phyloP scores from a whole-genome alignment of 768 basidiomycete genomes.

The Lactarius sp. region DNA sequence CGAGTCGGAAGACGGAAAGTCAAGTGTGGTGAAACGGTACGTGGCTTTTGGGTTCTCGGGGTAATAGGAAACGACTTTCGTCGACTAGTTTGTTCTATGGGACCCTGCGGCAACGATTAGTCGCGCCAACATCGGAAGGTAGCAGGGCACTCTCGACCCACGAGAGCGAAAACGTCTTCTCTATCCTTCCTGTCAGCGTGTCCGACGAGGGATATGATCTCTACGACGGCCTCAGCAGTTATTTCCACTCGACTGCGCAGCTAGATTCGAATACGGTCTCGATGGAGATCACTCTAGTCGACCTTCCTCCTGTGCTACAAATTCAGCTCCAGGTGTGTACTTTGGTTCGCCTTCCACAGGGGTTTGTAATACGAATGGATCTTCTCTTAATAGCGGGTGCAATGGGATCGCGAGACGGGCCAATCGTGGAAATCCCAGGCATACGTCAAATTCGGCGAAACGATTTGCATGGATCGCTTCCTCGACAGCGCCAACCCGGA shows the following conservation, averaged over 20 bases:
- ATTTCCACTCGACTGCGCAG: constrained; percentile 86
- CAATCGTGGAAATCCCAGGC: constrained; percentile 96
- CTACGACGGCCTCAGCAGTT: constrained; percentile 88
- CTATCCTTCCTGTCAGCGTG: constrained; percentile 91
- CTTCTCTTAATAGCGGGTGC: constrained; percentile 58
- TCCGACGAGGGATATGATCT: constrained; percentile 84
- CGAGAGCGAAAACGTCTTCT: constrained; percentile 89
- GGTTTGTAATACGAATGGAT: constrained; percentile 15
- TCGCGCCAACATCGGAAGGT: constrained; percentile 36
- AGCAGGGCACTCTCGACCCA: constrained; percentile 55
- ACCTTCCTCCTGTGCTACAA: constrained; percentile 86
- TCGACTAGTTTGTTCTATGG: constrained; percentile 76
- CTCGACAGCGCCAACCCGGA: constrained; percentile 65
- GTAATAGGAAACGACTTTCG: too few relatives aligned
- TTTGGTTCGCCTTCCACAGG: not conserved
- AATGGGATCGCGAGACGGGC: constrained; percentile 88
- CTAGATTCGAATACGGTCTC: constrained; percentile 81
- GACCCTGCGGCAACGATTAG: constrained; percentile 62
- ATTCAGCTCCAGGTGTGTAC: constrained; percentile 85
- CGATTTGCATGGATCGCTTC: constrained; percentile 88
- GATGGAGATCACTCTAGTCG: constrained; percentile 82
- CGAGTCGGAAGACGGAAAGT: constrained; percentile 49
- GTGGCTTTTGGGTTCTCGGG: constrained; percentile 9
- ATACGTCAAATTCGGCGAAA: constrained; percentile 86
- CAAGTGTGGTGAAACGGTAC: constrained; percentile 81